Evolutionary conservation across 768 basidiomycete species (phyloP), one percentile per base, ranked within the genome.

Genomic region (Tubosaeta brunneosetosa): DNA sequence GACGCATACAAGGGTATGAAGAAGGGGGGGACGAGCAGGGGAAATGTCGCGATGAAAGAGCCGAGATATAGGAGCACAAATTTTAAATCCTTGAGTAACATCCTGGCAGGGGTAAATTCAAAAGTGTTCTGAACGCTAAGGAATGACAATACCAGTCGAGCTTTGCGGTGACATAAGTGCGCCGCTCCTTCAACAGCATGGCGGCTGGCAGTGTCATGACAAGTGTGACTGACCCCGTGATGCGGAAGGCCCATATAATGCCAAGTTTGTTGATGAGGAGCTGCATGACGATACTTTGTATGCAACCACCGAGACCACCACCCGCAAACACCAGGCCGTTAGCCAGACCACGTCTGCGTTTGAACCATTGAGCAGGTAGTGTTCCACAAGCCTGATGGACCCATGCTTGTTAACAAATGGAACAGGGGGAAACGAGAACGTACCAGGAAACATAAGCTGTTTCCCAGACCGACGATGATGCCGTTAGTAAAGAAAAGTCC

Each of bases 1-100:
- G 61, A 57, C 48, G 68, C 66, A 50, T 72, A 73, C 10, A 65
- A 59, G 1, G 69, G 71, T 43, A 71, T 69, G 60, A 73, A 72
- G 59, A 70, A 73, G 11, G 67, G 65, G 1, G 71, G 63, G 22
- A 71, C 68, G 33, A 73, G 66, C 9, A 70, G 52, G n/a, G 68
- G 70, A 50, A 73, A 73, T 14, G 68, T 69, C 25, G 63, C 67
- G 25, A 71, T 53, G n/a, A 59, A 68, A 29, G 64, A 67, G 4
- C 66, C 68, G n/a, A 71, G 32, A 51, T 65, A 71, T 7, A 72
- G 59, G 7, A 62, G 49, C 13, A 61, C 46, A 25, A 63, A 67
- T 40, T 64, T 66, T 6, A 46, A 46, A 55, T 71, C 68, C 47
- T 48, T 57, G 55, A 71, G 71, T 4, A 70, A 47, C 44, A 59